Evolutionary conservation across 768 basidiomycete species (phyloP), one percentile per base, ranked within the genome.

Genomic region (Trichaptum fuscoviolaceum): DNA sequence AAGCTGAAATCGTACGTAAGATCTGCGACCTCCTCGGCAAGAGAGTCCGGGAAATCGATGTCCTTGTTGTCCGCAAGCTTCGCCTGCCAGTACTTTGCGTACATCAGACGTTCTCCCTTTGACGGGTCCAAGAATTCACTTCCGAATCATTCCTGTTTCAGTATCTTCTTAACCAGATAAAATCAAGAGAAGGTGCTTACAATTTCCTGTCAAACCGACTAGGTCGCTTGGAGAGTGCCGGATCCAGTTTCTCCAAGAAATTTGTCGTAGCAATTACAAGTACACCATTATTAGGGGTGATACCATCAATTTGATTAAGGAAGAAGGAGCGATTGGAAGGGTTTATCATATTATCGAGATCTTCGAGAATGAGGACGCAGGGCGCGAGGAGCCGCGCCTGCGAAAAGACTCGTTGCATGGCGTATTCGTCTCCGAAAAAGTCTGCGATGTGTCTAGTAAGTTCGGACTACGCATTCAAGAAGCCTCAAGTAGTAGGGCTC

Each of bases 171-270:
- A 42, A 70, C 63, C 18, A 7, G 27, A 12, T 27, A 58, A 25
- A 35, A 58, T 24, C 10, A 8, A 64, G 30, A 30, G 30, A 30
- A 30, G 30, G 36, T 10, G 82, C 90, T 68, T 69, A 91, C 92
- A 87, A 93, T 80, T 94, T 93, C 64, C 93, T 82, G 73, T 95
- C 93, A 70, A 95, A 95, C 42, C 93, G 85, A 70, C 90, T 92
- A 9, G 93, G 93, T 23, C 93, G 84, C 57, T 79, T 85, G 68
- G 90, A 88, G 67, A 95, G 75, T 6, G 88, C 90, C 34, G 90
- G 86, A 72, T 94, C 93, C 52, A 95, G 84, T 58, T 82, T 79
- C 57, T 93, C 90, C 67, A 93, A 88, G 75, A 95, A 91, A 73
- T 95, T 95, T 27, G 93, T 95, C 1, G 91, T 86, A 18, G 84